Base-by-base conservation (phyloP, 1,284 basidiomycete species). In the Pseudozyma hubeiensis region DNA sequence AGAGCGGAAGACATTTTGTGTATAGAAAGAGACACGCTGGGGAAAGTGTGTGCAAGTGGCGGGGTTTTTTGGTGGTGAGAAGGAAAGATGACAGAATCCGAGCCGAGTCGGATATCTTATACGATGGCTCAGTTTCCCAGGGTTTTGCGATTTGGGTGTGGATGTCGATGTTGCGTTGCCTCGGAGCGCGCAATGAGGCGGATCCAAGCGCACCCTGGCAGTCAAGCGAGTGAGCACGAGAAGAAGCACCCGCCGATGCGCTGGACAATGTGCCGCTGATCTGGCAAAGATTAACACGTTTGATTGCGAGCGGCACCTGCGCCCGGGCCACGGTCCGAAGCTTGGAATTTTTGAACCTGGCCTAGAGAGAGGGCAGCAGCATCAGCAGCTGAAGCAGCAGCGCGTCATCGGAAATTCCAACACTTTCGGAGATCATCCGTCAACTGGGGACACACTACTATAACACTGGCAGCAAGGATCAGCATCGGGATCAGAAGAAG, bases 1-100 rank as follows among this genome's bases (percentile, higher is more conserved):
- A 84, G 79, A 37, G 77, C 68, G 44, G 77, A 64, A 45, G 78
- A 67, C 69, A 79, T 78, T 55, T 53, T 60, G 30, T 47, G 43
- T 24, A 10, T 17, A 29, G 35, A 34, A n/a, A 41, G 44, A 53
- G 41, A 39, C 47, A 37, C 35, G 30, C n/a, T 11, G 10, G 24
- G 16, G 41, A 5, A 24, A 37, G 55, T 52, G 52, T 45, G 34
- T 34, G 34, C 1, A 48, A 40, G 34, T 31, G 37, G 19, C 5
- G 17, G 39, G 2, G 2, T 37, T 37, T 14, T 19, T 19, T 43
- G 55, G 24, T 49, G 43, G 16, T 9, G 40, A 35, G 39, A 31
- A 39, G 14, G 8, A 41, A 11, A 10, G 29, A 24, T 11, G 11
- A n/a, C 34, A 19, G 13, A 17, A 19, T 16, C 30, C 30, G 29